Percentiles rank a stretch among this genome's conserved stretches.
Evolutionary conservation across 208 protist species (phyloP).

Genomic region (Leishmania gerbilli): DNA sequence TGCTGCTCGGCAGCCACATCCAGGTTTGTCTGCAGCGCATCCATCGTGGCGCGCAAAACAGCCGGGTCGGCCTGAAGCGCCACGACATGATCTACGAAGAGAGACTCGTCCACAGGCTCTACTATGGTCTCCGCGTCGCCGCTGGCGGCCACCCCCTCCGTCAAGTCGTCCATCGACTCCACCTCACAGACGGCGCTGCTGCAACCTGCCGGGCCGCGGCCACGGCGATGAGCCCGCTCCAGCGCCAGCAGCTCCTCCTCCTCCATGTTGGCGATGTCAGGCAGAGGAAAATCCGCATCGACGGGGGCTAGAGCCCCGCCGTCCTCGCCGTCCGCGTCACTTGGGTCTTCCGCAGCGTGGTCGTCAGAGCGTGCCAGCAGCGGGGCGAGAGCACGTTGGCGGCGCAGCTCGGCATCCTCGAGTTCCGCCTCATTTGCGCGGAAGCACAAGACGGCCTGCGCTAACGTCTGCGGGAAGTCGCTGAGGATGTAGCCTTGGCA

Average conservation of each 20-base stretch:
- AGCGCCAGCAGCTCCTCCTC: conserved; percentile 43
- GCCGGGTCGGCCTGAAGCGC: conserved; percentile 36
- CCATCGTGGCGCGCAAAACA: conserved; percentile 44
- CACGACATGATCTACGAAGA: conserved; percentile 77
- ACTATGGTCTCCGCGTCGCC: conserved; percentile 47
- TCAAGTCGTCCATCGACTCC: neutral
- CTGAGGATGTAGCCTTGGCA: conserved; percentile 93
- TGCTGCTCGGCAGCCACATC: conserved; percentile 5
- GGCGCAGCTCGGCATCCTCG: conserved; percentile 31
- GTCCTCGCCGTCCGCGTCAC: conserved; percentile 12
- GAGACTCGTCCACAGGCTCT: conserved; percentile 55
- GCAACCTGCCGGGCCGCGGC: conserved; percentile 12
- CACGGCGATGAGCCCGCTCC: conserved; percentile 33
- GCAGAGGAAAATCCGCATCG: conserved; percentile 69
- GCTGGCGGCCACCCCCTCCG: conserved; percentile 8
- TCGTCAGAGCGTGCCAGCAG: conserved; percentile 20
- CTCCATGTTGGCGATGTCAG: conserved; percentile 42
- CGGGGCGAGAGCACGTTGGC: conserved; percentile 26
- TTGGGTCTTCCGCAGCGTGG: conserved; percentile 1
- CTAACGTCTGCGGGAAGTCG: conserved; percentile 80
- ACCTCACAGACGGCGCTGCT: conserved; percentile 7
- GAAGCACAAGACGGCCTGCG: conserved; percentile 86
- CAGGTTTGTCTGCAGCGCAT: conserved; percentile 24
- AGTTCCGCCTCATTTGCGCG: conserved; percentile 38
- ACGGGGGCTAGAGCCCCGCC: conserved; percentile 42